Evolutionary conservation across 1,284 basidiomycete species (phyloP).

Genomic region (Cutaneotrichosporon dermatis): DNA sequence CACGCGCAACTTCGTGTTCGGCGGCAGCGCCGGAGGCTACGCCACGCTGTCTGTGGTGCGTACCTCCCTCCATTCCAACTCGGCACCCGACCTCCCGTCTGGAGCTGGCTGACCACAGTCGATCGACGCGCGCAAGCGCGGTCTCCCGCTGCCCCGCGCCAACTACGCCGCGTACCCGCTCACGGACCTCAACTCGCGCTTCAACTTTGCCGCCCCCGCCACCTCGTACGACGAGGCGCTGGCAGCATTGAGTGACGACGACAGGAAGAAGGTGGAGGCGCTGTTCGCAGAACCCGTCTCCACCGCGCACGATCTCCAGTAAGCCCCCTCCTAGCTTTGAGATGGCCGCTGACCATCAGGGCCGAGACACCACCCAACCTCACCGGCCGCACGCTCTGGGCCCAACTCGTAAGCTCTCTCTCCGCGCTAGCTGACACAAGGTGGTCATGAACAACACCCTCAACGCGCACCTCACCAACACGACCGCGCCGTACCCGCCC

Average conservation of each 20-base stretch:
- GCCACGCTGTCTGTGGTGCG: neutral
- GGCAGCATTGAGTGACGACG: neutral
- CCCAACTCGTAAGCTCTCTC: neutral
- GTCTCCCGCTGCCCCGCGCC: neutral
- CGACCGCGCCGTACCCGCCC: neutral
- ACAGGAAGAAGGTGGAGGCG: neutral
- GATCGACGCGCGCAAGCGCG: neutral
- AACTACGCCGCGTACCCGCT: constrained; percentile 3
- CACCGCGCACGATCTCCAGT: neutral
- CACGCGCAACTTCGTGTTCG: constrained; percentile 1
- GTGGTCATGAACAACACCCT: neutral
- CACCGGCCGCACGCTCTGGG: neutral
- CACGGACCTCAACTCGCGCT: neutral
- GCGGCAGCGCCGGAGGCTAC: constrained; percentile 1
- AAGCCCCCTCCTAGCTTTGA: neutral
- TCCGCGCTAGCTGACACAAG: neutral
- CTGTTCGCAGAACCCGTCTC: neutral
- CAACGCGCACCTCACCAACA: neutral
- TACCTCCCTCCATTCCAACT: neutral
- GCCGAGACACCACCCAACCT: neutral
- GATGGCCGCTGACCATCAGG: neutral
- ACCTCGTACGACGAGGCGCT: neutral
- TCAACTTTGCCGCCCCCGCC: neutral
- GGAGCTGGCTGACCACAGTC: neutral
- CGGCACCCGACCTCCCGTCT: too few relatives aligned